Percentiles rank a stretch among this genome's conserved stretches.
Conservation (phyloP, 2,329 filamentous ascomycete genomes). For the Xylaria sp. region DNA sequence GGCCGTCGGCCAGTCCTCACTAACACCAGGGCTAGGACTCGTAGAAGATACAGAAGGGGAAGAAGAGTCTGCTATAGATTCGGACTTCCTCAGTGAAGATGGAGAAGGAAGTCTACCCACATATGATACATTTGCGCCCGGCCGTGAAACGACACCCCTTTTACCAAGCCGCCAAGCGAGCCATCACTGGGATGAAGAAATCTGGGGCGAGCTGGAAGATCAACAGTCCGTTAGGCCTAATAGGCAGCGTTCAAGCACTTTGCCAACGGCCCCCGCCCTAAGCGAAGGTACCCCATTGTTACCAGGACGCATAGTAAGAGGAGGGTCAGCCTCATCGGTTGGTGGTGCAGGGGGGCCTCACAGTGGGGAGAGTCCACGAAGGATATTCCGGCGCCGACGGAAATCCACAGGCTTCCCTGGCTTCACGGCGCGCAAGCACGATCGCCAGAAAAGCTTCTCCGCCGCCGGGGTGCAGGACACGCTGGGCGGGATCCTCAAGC, state of each 20-base stretch:
- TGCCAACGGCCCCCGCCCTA: slow-evolving; percentile 51
- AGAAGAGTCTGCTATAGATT: slow-evolving; percentile 65
- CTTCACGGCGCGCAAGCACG: slow-evolving; percentile 62
- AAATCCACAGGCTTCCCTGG: slow-evolving; percentile 71
- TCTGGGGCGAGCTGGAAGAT: slow-evolving; percentile 90
- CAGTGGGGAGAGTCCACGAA: slow-evolving; percentile 42
- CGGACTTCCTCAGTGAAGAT: slow-evolving; percentile 57
- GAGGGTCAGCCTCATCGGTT: slow-evolving; percentile 44
- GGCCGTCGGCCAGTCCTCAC: slow-evolving; percentile 70
- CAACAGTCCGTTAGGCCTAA: slow-evolving; percentile 62
- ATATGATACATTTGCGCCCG: slow-evolving; percentile 61
- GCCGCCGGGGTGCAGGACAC: slow-evolving; percentile 57
- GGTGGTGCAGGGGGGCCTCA: slow-evolving; percentile 36
- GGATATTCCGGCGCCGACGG: slow-evolving; percentile 57
- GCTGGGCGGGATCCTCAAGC: slow-evolving; percentile 62
- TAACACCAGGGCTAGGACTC: slow-evolving; percentile 85
- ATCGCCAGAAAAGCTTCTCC: slow-evolving; percentile 52
- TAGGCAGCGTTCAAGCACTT: slow-evolving; percentile 60
- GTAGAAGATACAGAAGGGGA: slow-evolving; percentile 74
- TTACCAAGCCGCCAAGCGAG: slow-evolving; percentile 59
- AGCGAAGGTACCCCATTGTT: slow-evolving; percentile 56
- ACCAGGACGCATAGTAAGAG: slow-evolving; percentile 40
- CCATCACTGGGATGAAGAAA: slow-evolving; percentile 75
- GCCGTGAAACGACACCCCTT: slow-evolving; percentile 52
- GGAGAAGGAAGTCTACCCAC: slow-evolving; percentile 51